phyloP scores from a whole-genome alignment of 1,284 basidiomycete genomes.

The Somion occarium region DNA sequence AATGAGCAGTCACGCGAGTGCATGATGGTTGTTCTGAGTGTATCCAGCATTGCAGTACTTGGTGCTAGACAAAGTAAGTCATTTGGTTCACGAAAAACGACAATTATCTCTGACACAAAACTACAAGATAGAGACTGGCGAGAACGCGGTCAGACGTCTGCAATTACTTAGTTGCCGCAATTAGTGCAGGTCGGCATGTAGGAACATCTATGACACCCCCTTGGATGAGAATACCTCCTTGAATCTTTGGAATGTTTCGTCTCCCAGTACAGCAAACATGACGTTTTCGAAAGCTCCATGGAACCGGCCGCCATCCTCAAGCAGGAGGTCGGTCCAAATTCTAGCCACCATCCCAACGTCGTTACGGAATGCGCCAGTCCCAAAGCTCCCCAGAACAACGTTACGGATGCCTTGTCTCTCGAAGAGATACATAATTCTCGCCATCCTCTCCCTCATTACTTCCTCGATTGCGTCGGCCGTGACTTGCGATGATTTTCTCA shows the following conservation, averaged over 20 bases:
- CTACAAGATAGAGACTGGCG: no score
- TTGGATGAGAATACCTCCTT: conserved; percentile 29
- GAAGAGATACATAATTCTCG: conserved; percentile 54
- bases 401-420: conserved; percentile 51
- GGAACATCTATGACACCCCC: not conserved
- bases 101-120: no score
- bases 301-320: conserved; percentile 44
- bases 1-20: no score
- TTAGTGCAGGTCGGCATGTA: no score
- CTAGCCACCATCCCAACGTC: conserved; percentile 37
- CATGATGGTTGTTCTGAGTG: no score
- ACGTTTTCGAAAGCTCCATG: conserved; percentile 52
- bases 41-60: no score
- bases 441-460: conserved; percentile 67
- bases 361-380: conserved; percentile 69
- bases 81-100: no score
- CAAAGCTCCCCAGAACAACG: conserved; percentile 67
- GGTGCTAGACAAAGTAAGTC: no score
- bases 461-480: conserved; percentile 39
- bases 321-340: conserved; percentile 44
- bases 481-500: conserved; percentile 32
- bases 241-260: conserved; percentile 46
- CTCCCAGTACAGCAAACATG: conserved; percentile 60
- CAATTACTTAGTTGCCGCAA: no score
- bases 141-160: no score